Percentiles rank a stretch among this genome's conserved stretches.
Conservation (phyloP, 768 basidiomycete species). For the Xanthoconium stramineum region DNA sequence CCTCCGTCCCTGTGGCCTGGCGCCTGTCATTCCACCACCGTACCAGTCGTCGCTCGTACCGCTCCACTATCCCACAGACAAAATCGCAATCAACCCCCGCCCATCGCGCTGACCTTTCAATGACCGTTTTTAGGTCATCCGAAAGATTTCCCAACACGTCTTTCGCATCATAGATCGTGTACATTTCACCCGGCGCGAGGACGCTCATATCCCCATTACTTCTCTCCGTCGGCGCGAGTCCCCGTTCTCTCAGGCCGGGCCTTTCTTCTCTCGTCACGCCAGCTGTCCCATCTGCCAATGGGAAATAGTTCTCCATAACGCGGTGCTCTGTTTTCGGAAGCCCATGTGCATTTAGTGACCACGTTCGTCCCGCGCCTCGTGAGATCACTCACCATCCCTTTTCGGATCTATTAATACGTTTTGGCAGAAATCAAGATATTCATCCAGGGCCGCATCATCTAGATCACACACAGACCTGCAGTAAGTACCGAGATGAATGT, state of each 20-base stretch:
- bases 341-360: slow-evolving; percentile 7
- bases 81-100: slow-evolving; percentile 52
- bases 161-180: slow-evolving; percentile 62
- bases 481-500: neutral
- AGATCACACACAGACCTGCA: slow-evolving; percentile 54
- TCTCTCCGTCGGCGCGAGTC: slow-evolving; percentile 9
- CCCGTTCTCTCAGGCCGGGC: neutral
- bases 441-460: slow-evolving; percentile 50
- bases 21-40: slow-evolving; percentile 43
- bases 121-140: slow-evolving; percentile 46
- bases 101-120: slow-evolving; percentile 52
- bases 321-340: slow-evolving; percentile 23
- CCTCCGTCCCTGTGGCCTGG: slow-evolving; percentile 18
- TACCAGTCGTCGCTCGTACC: slow-evolving; percentile 60
- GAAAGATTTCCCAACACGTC: slow-evolving; percentile 63
- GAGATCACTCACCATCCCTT: slow-evolving; percentile 23
- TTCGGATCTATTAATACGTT: slow-evolving; percentile 41
- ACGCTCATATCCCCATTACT: slow-evolving; percentile 5
- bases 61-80: slow-evolving; percentile 55
- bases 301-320: slow-evolving; percentile 42
- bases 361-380: slow-evolving; percentile 11
- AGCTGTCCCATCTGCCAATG: slow-evolving; percentile 22
- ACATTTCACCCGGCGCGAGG: slow-evolving; percentile 55
- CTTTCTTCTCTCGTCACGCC: neutral
- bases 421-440: slow-evolving; percentile 66